Base-by-base conservation (phyloP, 345 rosid species). In the Odontarrhena argentea region DNA sequence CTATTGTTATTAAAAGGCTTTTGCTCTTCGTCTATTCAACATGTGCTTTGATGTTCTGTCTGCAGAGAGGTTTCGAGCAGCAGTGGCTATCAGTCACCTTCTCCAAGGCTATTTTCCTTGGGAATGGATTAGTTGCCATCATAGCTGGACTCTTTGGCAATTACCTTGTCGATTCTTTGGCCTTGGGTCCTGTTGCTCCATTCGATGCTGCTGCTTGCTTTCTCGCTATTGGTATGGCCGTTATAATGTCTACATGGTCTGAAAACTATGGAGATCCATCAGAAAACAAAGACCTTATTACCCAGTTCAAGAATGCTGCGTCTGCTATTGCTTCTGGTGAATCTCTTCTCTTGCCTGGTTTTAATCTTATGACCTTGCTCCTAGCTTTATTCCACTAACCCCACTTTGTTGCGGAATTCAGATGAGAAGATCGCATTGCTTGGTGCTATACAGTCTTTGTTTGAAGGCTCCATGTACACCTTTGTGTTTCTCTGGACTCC, bases 401-500 rank as follows among this genome's bases (percentile, higher is more conserved):
- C 66, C 50, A 13, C 67, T 5, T 47, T 69, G 24, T 8, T 44
- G 46, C 48, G 55, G 35, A 14, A 59, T 57, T 55, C 83, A 92
- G 98, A 92, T 87, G 98, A 92, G 69, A 92, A 87, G 74, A 87
- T 92, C 52, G 93, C 94, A 3, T 72, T 92, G 83, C 80, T 89
- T 71, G 98, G 98, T 28, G 98, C 93, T 26, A 92, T 89, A 24
- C 96, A 89, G 76, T 92, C 98, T 52, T 85, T 92, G n/a, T 92
- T 92, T 76, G 97, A 92, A 84, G 98, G 98, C 55, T 89, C 97
- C 45, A 92, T 92, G 98, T 92, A 89, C 76, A 87, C 98, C 63
- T 92, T 92, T 63, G 98, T 92, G 47, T 89, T 89, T 82, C 92
- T 92, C 30, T 92, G 98, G 98, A 92, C 98, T 60, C 97, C 94